A percentile compares a stretch with the other conserved stretches of the same genome.
Evolutionary conservation across 768 basidiomycete genomes (phyloP).

Genomic region (Favolaschia claudopus): DNA sequence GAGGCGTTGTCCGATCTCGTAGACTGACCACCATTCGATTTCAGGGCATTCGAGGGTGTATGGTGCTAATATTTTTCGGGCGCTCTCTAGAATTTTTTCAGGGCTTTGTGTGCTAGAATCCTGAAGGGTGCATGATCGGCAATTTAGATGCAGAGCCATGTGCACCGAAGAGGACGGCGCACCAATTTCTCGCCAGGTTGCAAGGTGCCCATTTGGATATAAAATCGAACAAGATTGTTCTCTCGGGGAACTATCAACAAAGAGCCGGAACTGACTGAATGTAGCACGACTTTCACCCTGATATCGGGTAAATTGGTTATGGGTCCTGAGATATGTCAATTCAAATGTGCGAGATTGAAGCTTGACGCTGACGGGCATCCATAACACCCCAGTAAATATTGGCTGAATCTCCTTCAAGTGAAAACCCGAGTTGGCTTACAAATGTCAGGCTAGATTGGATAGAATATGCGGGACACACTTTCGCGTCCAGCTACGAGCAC

Average conservation of each 20-base stretch:
- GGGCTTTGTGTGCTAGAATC: slow-evolving; percentile 14
- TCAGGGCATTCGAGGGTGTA: slow-evolving; percentile 25
- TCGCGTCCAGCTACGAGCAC: slow-evolving; percentile 57
- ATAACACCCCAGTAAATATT: slow-evolving; percentile 41
- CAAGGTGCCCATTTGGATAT: slow-evolving; percentile 49
- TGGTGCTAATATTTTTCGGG: slow-evolving; percentile 16
- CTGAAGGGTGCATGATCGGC: slow-evolving; percentile 1
- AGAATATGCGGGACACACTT: background rate
- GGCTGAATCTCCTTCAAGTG: slow-evolving; percentile 57
- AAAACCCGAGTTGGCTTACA: slow-evolving; percentile 45
- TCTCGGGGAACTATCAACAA: slow-evolving; percentile 62
- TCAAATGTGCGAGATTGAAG: slow-evolving; percentile 44
- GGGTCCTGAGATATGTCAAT: slow-evolving; percentile 47
- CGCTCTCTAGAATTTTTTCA: slow-evolving; percentile 23
- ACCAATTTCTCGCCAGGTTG: slow-evolving; percentile 20
- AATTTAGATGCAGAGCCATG: too few species aligned
- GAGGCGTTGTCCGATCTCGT: slow-evolving; percentile 58
- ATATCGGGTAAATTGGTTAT: slow-evolving; percentile 64
- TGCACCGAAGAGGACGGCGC: background rate
- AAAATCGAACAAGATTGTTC: slow-evolving; percentile 55
- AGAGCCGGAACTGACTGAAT: slow-evolving; percentile 55
- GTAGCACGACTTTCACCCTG: slow-evolving; percentile 45
- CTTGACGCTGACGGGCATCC: slow-evolving; percentile 11
- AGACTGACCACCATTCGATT: slow-evolving; percentile 45
- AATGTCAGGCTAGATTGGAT: background rate